Percentiles rank a stretch among this genome's conserved stretches.
phyloP scores from a whole-genome alignment of 345 rosid genomes.

The Citrus reticulata region DNA sequence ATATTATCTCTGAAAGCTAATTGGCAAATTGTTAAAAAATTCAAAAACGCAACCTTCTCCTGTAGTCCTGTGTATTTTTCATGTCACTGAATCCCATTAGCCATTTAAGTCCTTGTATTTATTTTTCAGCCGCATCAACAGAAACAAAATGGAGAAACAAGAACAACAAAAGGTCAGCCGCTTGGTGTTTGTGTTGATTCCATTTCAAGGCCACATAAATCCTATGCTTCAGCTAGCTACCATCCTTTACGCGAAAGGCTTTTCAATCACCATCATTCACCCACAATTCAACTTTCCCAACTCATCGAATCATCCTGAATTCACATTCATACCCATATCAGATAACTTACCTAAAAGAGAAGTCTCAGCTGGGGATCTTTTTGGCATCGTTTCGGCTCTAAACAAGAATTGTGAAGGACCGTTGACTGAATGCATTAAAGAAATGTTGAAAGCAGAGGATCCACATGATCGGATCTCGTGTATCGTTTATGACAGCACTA shows the following conservation, averaged over 20 bases:
- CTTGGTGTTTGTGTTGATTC: conserved; percentile 28
- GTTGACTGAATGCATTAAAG: conserved; percentile 2
- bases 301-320: conserved; percentile 15
- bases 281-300: conserved; percentile 30
- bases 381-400: conserved; percentile 1
- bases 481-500: conserved; percentile 27
- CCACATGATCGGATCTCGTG: conserved; percentile 8
- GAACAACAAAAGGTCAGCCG: neutral
- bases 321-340: conserved; percentile 22
- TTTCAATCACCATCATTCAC: conserved; percentile 28
- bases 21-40: no score
- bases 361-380: conserved; percentile 2
- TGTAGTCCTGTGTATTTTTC: neutral
- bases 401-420: conserved; percentile 22
- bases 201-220: conserved; percentile 37
- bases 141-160: neutral
- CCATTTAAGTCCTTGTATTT: neutral
- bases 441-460: conserved; percentile 12
- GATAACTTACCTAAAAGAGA: conserved; percentile 1
- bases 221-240: conserved; percentile 42
- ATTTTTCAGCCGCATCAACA: neutral
- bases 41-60: neutral
- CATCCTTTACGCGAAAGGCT: conserved; percentile 29
- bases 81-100: neutral
- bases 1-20: neutral